Evolutionary conservation across 306 rosid genomes (phyloP), one percentile per base, ranked within the genome.

Genomic region (Trichosanthes cucumerina): DNA sequence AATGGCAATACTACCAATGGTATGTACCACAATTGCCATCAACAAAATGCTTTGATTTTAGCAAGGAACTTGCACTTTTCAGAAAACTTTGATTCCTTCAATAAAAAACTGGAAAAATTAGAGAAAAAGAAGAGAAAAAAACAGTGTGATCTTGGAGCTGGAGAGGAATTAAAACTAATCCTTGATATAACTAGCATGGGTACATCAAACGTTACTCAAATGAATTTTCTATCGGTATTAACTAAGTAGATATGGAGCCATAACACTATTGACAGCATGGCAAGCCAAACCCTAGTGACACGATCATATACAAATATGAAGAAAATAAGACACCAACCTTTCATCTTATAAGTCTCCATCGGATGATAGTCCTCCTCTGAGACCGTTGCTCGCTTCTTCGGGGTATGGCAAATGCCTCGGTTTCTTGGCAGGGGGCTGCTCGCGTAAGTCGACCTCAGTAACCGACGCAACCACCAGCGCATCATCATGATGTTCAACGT

Each of bases 371-470:
- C 81, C 59, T 58, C 81, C 59, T 76, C 19, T 5, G 7, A 62
- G 26, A 26, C 39, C 64, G n/a, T 52, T 34, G 24, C 62, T 77
- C 47, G 60, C 81, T 68, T 62, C 81, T 73, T 85, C 80, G 15
- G 4, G 41, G 44, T 81, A 2, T 2, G 50, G 64, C 4, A 84
- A 78, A 60, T 76, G 81, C 72, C 87, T 83, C 74, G 78, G 80
- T 82, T 81, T 87, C 84, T 93, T 91, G 4, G 90, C 86, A 78
- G 93, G 83, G 18, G 26, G 90, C 79, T 88, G 81, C 81, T 82
- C 91, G 73, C 65, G 75, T 36, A 47, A 66, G 76, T 85, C 78
- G 28, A 83, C 80, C 80, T 76, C 49, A 63, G 74, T 21, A 44
- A 54, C 80, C 76, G 84, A 80, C n/a, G 28, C 73, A 57, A 76